Conservation (phyloP, 805 yeast genomes). For the Candida peoriensis region DNA sequence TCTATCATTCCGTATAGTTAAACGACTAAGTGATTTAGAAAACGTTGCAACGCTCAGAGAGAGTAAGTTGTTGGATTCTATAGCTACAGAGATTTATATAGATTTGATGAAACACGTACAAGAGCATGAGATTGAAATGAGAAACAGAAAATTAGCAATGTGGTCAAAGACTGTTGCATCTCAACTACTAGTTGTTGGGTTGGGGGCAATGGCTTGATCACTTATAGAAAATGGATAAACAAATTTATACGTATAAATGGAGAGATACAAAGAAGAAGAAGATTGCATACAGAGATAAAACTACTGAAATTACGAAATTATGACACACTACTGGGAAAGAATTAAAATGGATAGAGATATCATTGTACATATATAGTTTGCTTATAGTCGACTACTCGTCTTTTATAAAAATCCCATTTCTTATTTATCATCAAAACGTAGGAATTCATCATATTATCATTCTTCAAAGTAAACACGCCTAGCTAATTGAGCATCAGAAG, state of each 20-base stretch:
- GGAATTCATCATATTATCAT: too few species aligned
- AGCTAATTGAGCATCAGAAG: too few species aligned
- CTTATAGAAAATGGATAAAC: neutral
- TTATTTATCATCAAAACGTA: too few species aligned
- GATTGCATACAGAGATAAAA: too few species aligned
- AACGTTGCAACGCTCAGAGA: conserved; percentile 33
- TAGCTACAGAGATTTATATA: conserved; percentile 52
- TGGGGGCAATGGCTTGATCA: conserved; percentile 48
- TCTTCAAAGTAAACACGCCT: too few species aligned
- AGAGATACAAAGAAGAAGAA: conserved; percentile 3
- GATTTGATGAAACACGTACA: conserved; percentile 50
- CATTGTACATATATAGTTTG: too few species aligned
- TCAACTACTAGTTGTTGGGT: conserved; percentile 51
- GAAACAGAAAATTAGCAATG: conserved; percentile 39
- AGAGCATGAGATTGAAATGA: conserved; percentile 42
- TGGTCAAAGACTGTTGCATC: conserved; percentile 61
- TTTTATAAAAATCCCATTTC: too few species aligned
- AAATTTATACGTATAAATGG: neutral
- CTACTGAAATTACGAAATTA: too few species aligned
- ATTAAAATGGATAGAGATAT: too few species aligned
- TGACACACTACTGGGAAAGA: too few species aligned
- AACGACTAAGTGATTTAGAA: conserved; percentile 39
- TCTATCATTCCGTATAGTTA: conserved; percentile 39
- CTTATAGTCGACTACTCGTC: too few species aligned
- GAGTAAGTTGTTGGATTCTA: conserved; percentile 44